Percentiles rank a stretch among this genome's conserved stretches.
These are phyloP conservation scores for Ophiocordyceps unilateralis DNA, from an alignment of 2,329 filamentous ascomycete genomes.

Conservation along the genomic window DNA sequence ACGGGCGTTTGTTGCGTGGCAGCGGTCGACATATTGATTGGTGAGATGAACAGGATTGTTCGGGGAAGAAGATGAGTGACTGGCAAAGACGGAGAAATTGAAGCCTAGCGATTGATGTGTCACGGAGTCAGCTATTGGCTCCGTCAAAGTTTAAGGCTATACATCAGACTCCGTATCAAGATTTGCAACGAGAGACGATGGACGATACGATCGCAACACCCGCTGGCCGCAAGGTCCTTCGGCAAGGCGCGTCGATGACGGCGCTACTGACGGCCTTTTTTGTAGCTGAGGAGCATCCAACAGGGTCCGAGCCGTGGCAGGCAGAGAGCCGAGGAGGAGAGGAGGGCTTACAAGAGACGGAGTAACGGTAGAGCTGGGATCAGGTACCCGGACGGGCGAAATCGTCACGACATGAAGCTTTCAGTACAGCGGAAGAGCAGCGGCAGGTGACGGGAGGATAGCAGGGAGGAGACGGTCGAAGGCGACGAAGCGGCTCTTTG, in stretches of 20 bases:
- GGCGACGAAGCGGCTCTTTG: neutral
- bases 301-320: neutral
- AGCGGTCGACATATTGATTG: slow-evolving; percentile 28
- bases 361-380: neutral
- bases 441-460: neutral
- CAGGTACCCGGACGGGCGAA: neutral
- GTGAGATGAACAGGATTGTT: neutral
- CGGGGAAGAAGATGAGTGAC: neutral
- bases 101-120: neutral
- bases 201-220: neutral
- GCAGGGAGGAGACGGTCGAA: neutral
- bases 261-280: too few relatives aligned
- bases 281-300: too few relatives aligned
- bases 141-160: neutral
- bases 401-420: neutral
- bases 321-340: neutral
- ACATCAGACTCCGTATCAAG: neutral
- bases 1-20: slow-evolving; percentile 31
- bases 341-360: neutral
- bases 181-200: neutral
- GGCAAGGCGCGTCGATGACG: neutral
- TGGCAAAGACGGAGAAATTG: neutral
- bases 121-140: neutral
- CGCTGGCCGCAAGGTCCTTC: neutral
- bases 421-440: neutral